Base-by-base conservation (phyloP, 1,139 yeast genomes). In the Candida glucosophila region DNA sequence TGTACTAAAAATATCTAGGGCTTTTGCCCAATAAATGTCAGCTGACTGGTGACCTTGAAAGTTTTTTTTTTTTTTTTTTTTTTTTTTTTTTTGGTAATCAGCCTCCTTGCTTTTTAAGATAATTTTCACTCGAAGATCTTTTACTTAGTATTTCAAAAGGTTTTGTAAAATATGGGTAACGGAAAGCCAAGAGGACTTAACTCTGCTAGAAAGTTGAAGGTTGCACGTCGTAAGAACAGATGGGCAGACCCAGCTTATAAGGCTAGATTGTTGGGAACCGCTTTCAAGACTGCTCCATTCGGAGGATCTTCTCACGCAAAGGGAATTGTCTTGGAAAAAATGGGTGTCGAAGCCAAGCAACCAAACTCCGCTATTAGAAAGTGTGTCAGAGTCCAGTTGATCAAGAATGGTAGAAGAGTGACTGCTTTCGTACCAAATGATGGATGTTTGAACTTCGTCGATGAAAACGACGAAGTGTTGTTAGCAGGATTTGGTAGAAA, bases 401-500 rank as follows among this genome's bases (percentile, higher is more conserved):
- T 90, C 79, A 92, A 92, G 82, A 92, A 92, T 85, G 98, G 98
- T 76, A 90, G 90, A 83, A 90, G 85, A 77, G 98, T 92, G 54
- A 90, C 98, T 59, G 99, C 99, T 67, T 92, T 92, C 93, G 99
- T 92, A 64, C 98, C 99, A 71, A 90, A 90, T 60, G 99, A 92
- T 73, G 99, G 99, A 88, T 92, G 98, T 80, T 75, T 88, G 69
- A 90, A 90, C 90, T 90, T 80, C 55, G 96, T 90, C 56, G 98
- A 90, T 64, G 97, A 90, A 77, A 90, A 90, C 77, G 97, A 90
- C 74, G 97, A 90, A 72, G 98, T 90, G 55, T 77, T 90, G 60
- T 76, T 90, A 56, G 97, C 99, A 57, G 99, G 99, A 78, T 92
- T 92, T 85, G 99, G 99, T 83, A 86, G 98, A 77, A 90, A 95